Conservation (phyloP, 768 basidiomycete species). For the Kwoniella shandongensis region DNA sequence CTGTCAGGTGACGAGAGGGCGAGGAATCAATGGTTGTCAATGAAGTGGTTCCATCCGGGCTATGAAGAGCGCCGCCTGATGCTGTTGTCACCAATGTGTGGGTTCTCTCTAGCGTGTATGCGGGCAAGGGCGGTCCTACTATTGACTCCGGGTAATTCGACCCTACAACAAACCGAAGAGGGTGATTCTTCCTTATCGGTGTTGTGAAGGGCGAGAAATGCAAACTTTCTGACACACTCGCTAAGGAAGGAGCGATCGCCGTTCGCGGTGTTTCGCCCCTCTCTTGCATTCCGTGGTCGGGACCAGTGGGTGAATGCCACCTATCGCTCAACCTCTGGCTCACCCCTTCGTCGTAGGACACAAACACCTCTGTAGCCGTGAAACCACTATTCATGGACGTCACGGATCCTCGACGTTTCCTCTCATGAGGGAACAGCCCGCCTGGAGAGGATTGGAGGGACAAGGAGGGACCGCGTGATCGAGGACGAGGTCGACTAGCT, state of each 20-base stretch:
- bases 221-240: not conserved
- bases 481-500: conserved; percentile 10
- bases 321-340: conserved; percentile 21
- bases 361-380: conserved; percentile 20
- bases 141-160: conserved; percentile 12
- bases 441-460: conserved; percentile 4
- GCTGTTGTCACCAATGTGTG: not conserved
- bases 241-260: not conserved
- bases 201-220: not conserved
- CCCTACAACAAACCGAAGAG: conserved; percentile 14
- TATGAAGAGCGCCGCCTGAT: too few relatives aligned
- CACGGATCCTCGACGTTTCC: conserved; percentile 1
- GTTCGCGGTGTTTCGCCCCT: not conserved
- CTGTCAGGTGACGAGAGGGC: conserved; percentile 6
- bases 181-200: not conserved
- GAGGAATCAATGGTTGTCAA: not conserved
- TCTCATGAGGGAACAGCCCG: not conserved
- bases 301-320: conserved; percentile 15
- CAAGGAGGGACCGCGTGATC: conserved; percentile 2
- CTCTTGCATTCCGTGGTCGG: not conserved
- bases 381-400: not conserved
- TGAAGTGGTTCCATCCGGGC: too few relatives aligned
- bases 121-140: conserved; percentile 16
- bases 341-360: conserved; percentile 25
- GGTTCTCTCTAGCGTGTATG: conserved; percentile 19